Percentiles rank a stretch among this genome's conserved stretches.
phyloP scores from a whole-genome alignment of 192 early-diverging fungal species.

The Mortierella alpina region DNA sequence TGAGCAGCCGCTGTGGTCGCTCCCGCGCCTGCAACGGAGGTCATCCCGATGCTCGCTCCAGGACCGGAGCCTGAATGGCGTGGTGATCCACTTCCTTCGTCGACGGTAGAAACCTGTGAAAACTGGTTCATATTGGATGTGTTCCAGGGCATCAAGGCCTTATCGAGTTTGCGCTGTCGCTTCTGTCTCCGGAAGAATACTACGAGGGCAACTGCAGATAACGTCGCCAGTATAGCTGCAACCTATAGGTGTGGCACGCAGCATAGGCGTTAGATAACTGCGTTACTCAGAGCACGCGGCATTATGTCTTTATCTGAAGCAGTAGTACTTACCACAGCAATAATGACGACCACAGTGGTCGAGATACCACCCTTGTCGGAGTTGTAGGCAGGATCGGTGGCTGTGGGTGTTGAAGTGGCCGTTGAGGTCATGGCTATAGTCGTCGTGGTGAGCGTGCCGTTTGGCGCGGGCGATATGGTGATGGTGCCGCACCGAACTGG shows the following conservation, averaged over 20 bases:
- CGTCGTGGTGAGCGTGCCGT: slow-evolving; percentile 33
- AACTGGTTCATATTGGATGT: slow-evolving; percentile 9
- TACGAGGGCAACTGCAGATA: slow-evolving; percentile 15
- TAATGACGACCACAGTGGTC: slow-evolving; percentile 20
- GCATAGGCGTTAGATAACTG: not conserved
- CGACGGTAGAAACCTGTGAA: slow-evolving; percentile 29
- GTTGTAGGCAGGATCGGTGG: not conserved
- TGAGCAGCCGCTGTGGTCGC: not conserved
- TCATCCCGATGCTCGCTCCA: not conserved
- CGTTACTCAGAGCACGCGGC: not conserved
- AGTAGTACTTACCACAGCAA: slow-evolving; percentile 41
- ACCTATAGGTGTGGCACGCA: slow-evolving; percentile 4
- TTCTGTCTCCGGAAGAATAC: slow-evolving; percentile 18
- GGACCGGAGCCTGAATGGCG: not conserved
- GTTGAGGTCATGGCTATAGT: slow-evolving; percentile 23
- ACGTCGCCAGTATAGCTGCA: slow-evolving; percentile 15
- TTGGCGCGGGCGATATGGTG: slow-evolving; percentile 26
- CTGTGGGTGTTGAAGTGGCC: not conserved
- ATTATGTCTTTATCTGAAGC: not conserved
- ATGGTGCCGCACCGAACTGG: slow-evolving; percentile 40
- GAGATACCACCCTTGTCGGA: slow-evolving; percentile 9
- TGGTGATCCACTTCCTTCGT: slow-evolving; percentile 7
- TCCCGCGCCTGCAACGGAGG: slow-evolving; percentile 10
- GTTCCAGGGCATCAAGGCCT: slow-evolving; percentile 37
- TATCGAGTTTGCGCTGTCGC: slow-evolving; percentile 26